A percentile compares a stretch with the other conserved stretches of the same genome.
phyloP scores from a whole-genome alignment of 169 alveolate genomes.

The Eimeria sp. region DNA sequence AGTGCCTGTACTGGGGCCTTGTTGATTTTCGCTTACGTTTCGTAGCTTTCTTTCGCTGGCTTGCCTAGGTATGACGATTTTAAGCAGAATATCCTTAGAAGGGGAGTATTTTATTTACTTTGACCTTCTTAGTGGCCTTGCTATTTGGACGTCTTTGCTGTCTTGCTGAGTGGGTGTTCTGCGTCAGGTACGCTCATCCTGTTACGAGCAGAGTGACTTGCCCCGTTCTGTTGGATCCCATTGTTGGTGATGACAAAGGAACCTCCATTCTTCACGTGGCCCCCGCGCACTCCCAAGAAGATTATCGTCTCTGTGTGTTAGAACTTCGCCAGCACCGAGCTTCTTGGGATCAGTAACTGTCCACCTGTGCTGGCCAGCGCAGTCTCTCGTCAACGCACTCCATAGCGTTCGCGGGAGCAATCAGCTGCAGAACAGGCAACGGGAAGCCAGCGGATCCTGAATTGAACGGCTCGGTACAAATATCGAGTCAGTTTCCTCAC shows the following conservation, averaged over 20 bases:
- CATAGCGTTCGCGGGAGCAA: neutral
- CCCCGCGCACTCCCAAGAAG: constrained; percentile 83
- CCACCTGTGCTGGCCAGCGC: neutral
- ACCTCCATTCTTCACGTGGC: constrained; percentile 80
- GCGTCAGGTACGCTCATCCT: constrained; percentile 47
- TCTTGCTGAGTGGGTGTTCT: neutral
- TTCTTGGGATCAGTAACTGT: neutral
- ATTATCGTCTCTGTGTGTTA: constrained; percentile 67
- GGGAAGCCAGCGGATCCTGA: neutral
- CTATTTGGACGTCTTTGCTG: neutral
- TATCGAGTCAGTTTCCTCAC: neutral
- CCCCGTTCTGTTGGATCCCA: constrained; percentile 65
- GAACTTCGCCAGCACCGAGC: neutral
- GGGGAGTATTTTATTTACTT: neutral
- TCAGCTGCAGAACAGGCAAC: neutral
- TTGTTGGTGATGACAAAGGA: constrained; percentile 42
- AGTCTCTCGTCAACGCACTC: neutral
- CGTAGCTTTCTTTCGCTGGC: neutral
- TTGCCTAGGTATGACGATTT: neutral
- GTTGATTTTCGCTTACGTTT: neutral
- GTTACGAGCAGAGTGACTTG: constrained; percentile 63
- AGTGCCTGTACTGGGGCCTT: neutral
- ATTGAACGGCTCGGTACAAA: neutral
- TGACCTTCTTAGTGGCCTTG: neutral
- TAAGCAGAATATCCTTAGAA: too few relatives aligned